Conservation (phyloP, 2,329 filamentous ascomycete species). For the Albophoma yamanashiensis region DNA sequence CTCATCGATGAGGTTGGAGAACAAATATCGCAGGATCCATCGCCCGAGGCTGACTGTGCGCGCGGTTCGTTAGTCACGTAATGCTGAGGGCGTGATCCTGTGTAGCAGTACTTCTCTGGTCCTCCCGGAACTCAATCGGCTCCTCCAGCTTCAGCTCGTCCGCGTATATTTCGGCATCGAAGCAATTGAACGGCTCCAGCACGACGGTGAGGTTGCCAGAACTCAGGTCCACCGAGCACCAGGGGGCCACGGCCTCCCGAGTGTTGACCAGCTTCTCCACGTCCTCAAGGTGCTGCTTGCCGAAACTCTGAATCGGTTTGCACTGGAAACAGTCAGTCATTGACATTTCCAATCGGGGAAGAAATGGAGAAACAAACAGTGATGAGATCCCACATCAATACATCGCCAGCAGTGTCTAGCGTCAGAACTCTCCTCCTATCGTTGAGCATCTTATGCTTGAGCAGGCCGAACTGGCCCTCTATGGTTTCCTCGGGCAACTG, state of each 20-base stretch:
- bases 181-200: conserved; percentile 89
- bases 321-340: conserved; percentile 42
- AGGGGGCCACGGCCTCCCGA: conserved; percentile 79
- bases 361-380: conserved; percentile 38
- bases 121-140: conserved; percentile 73
- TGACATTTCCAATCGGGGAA: too few species aligned
- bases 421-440: conserved; percentile 84
- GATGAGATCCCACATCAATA: conserved; percentile 88
- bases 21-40: conserved; percentile 90
- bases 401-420: conserved; percentile 88
- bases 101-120: conserved; percentile 68
- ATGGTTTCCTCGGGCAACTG: conserved; percentile 69
- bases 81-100: background rate
- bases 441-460: conserved; percentile 87
- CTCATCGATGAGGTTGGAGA: conserved; percentile 80
- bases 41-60: conserved; percentile 86
- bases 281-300: conserved; percentile 87
- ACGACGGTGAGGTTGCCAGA: conserved; percentile 87
- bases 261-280: conserved; percentile 82
- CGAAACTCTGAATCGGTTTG: conserved; percentile 79
- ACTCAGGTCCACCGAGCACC: conserved; percentile 91
- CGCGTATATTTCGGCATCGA: conserved; percentile 94
- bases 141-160: conserved; percentile 73
- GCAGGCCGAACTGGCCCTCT: conserved; percentile 87
- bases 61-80: conserved; percentile 10